These are phyloP conservation scores for Phoma sp. DNA, from an alignment of 2,329 filamentous ascomycete genomes.

Conservation along the genomic window DNA sequence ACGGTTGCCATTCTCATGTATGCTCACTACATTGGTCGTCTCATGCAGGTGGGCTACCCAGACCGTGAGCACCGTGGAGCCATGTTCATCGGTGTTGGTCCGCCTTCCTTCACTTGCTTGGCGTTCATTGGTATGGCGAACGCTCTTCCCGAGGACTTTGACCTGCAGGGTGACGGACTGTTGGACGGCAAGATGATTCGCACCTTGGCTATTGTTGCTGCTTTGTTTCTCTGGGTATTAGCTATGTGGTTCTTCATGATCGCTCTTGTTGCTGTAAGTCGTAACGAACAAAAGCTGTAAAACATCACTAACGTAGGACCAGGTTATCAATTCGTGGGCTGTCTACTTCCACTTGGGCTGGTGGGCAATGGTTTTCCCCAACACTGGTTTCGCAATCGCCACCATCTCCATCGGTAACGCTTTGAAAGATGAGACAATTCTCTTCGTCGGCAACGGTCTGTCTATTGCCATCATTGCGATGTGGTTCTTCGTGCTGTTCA, in stretches of 20 bases:
- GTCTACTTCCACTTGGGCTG: slow-evolving; percentile 67
- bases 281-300: neutral
- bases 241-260: slow-evolving; percentile 63
- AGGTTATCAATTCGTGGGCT: slow-evolving; percentile 43
- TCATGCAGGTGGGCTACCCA: slow-evolving; percentile 73
- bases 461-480: slow-evolving; percentile 59
- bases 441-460: slow-evolving; percentile 54
- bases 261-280: slow-evolving; percentile 48
- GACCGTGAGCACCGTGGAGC: slow-evolving; percentile 69
- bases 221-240: slow-evolving; percentile 70
- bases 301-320: slow-evolving; percentile 13
- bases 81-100: slow-evolving; percentile 79
- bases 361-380: slow-evolving; percentile 64
- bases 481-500: slow-evolving; percentile 62
- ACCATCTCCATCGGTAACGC: slow-evolving; percentile 50
- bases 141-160: slow-evolving; percentile 56
- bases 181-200: slow-evolving; percentile 54
- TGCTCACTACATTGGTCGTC: slow-evolving; percentile 71
- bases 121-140: slow-evolving; percentile 73
- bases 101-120: slow-evolving; percentile 73
- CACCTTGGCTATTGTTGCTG: slow-evolving; percentile 56
- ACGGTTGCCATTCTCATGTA: slow-evolving; percentile 76
- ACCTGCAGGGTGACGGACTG: slow-evolving; percentile 55
- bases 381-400: slow-evolving; percentile 53
- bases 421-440: slow-evolving; percentile 44